Base-by-base conservation (phyloP, 352 stramenopile species). In the Hyaloperonospora arabidopsidis region DNA sequence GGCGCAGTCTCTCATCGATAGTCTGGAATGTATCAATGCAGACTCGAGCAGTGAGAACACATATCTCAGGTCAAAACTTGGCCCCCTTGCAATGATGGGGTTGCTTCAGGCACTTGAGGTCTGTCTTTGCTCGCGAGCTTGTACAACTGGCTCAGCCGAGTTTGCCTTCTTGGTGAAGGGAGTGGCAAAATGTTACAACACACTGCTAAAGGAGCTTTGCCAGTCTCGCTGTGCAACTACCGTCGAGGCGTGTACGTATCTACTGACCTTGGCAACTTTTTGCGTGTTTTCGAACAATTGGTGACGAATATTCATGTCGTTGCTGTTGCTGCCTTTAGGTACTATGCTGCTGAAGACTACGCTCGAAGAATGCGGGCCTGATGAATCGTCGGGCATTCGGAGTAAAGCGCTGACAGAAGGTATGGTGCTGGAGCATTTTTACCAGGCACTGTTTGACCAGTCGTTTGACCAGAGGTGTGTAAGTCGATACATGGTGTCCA, bases 401-500 rank as follows among this genome's bases (percentile, higher is more conserved):
- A 78, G 97, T 54, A 85, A 87, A 15, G 92, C 93, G 17, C 72
- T 98, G n/a, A 86, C 73, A 11, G 91, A 96, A 64, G 89, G 88
- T 4, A 91, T 97, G 18, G 74, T 98, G 14, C 64, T 98, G 35
- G 80, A 89, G 6, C 89, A 98, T 53, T 90, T 98, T 18, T 94
- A 94, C 32, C 87, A 96, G 51, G 84, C 86, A 0, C 68, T 98
- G 19, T 98, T 98, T 56, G 89, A 95, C 48, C 66, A 88, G 11
- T 88, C 82, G n/a, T 94, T 87, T 49, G 89, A 96, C 45, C 87
- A 97, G 60, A 74, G 93, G 12, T 97, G 89, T 45, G 82, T 98
- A 7, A 96, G 79, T 56, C 84, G 94, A 32, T 98, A 97, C 68
- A 61, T 98, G n/a, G 93, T 97, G 15, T 95, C 87, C 14, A 63